Evolutionary conservation across 2,329 filamentous ascomycete species (phyloP), one percentile per base, ranked within the genome.

Genomic region (Neonectria coccinea): DNA sequence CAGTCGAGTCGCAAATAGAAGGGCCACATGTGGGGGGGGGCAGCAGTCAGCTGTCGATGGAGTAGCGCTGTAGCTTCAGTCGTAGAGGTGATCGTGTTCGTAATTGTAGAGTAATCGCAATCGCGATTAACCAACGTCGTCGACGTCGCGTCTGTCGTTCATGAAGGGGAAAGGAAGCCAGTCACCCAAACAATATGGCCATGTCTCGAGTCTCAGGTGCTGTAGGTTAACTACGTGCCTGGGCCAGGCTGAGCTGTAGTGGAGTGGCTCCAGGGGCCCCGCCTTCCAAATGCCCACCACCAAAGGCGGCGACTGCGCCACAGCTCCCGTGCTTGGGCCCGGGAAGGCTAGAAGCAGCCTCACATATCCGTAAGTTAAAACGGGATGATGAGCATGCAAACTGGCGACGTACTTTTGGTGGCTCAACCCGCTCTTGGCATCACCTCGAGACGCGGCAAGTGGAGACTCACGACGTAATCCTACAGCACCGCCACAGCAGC

Each of bases 1-100:
- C 59, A 59, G 64, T 66, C 52, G 67, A 59, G 64, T 65, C 53
- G 67, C 63, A 61, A 53, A 52, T 64, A 20, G 62, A 66, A 65
- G 62, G 72, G 64, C 76, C 76, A 76, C 77, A 78, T 79, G 69
- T 74, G 75, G 51, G 56, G 75, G 51, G 56, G 67, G 29, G 59
- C 44, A 60, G 58, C 51, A 61, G 65, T 66, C 54, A 55, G 63
- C 27, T 42, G 59, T 57, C 50, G 59, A 47, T 50, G 29, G 25
- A 12, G 31, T 11, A 18, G 36, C 14, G 36, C 22, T 41, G 56
- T 60, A 56, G 54, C 62, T 52, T 58, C 20, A 48, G 55, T 41
- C 57, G 48, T 58, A 44, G 14, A 44, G 18, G 18, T 16, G 8
- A 22, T 27, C 25, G 20, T 29, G 6, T 11, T 25, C 51, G n/a